These are phyloP conservation scores for Cyclotella choctawhatcheeana DNA, from an alignment of 108 stramenopile species.

Conservation along the genomic window DNA sequence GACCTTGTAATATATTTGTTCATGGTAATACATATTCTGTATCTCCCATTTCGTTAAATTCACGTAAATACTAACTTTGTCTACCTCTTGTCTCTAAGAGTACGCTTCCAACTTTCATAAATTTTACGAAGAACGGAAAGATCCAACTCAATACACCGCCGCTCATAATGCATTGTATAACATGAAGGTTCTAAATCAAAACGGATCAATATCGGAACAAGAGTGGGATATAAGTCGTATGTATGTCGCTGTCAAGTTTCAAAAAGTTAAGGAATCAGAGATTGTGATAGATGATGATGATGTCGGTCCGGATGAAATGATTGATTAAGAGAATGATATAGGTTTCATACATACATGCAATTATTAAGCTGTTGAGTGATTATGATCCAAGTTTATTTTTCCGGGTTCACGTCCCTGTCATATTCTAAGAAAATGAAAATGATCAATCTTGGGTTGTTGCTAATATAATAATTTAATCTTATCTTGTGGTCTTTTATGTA, in stretches of 20 bases:
- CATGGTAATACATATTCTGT: not conserved
- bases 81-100: too few species aligned
- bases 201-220: conserved; percentile 77
- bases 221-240: conserved; percentile 90
- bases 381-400: too few species aligned
- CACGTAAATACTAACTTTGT: too few species aligned
- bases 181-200: conserved; percentile 85
- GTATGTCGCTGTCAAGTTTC: conserved; percentile 88
- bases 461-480: too few species aligned
- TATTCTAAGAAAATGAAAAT: too few species aligned
- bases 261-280: conserved; percentile 82
- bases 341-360: too few species aligned
- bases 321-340: too few species aligned
- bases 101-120: conserved; percentile 86
- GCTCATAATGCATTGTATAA: conserved; percentile 78
- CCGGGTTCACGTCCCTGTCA: too few species aligned
- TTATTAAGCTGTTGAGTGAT: too few species aligned
- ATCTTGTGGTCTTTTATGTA: too few species aligned
- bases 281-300: conserved; percentile 68
- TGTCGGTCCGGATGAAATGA: conserved; percentile 62
- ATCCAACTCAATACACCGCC: conserved; percentile 56
- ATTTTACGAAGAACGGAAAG: conserved; percentile 72
- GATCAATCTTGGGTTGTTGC: too few species aligned
- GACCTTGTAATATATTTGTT: not conserved
- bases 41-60: too few species aligned